Base-by-base conservation (phyloP, 140 eudicot species). In the Bidens hawaiensis region DNA sequence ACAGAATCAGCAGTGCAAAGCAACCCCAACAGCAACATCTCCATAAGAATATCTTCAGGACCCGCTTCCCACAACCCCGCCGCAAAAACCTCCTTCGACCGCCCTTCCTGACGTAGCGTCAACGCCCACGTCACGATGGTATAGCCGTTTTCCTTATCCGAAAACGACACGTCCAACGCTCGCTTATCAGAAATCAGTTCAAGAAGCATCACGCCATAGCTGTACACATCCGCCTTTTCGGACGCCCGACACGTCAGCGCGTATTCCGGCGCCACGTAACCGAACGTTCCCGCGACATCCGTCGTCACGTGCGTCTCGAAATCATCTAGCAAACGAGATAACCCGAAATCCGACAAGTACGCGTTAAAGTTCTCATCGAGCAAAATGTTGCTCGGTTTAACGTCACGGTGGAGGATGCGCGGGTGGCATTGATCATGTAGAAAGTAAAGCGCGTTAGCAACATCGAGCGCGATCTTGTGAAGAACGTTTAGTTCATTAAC, bases 251-350 rank as follows among this genome's bases (percentile, higher is more conserved):
- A 75, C 3, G 91, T 75, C 58, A 85, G 27, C 2, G 95, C 90
- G 19, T 89, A 89, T 51, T 85, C 97, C 3, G 97, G 97, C 0
- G 95, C 91, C 52, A 89, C 79, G 26, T 85, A 89, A 34, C 97
- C 97, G 6, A 74, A 85, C 1, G 97, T 85, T 14, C 97, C 97
- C 0, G 95, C 95, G 5, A 89, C 97, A 25, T 79, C 81, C 0
- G 97, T 89, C 2, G 88, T 89, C 13, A 79, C 88, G 9, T 80
- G 88, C 16, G 86, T 80, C 63, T 80, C 91, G 1, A 76, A 52
- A 25, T 59, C 60, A 0, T 75, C 84, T n/a, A 89, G 47, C 51
- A 85, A 64, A 26, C 79, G 79, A 0, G 95, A 75, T 72, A 89
- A 45, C 14, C 97, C 97, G 15, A 89, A 89, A 54, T 89, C 97